A percentile compares a stretch with the other conserved stretches of the same genome.
Conservation (phyloP, 768 basidiomycete species). For the Tulasnella sp. region DNA sequence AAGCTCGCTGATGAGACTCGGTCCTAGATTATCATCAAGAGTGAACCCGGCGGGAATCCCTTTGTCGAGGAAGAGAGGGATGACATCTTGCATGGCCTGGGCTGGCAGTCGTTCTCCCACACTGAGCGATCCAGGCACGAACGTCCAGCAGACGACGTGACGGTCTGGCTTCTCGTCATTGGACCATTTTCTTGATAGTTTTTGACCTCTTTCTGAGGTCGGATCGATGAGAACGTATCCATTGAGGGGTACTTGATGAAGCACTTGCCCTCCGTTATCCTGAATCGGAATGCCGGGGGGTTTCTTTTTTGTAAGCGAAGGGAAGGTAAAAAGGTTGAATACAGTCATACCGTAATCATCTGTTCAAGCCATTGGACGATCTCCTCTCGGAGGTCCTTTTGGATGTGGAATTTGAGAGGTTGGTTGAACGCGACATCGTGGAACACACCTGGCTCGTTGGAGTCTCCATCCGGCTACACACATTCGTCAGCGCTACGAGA, state of each 20-base stretch:
- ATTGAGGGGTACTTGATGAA: neutral
- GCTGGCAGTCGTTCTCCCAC: neutral
- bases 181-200: neutral
- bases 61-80: slow-evolving; percentile 1
- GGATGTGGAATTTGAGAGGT: slow-evolving; percentile 9
- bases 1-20: no score
- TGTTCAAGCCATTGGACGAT: neutral
- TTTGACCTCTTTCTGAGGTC: neutral
- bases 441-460: slow-evolving; percentile 2
- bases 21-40: neutral
- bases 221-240: slow-evolving; percentile 14
- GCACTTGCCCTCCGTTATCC: slow-evolving; percentile 10
- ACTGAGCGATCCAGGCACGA: neutral
- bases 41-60: neutral
- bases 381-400: slow-evolving; percentile 2
- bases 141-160: slow-evolving; percentile 9
- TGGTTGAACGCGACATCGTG: neutral
- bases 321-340: no score
- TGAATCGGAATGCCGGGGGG: neutral
- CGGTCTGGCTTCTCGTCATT: neutral
- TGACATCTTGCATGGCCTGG: neutral
- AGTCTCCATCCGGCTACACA: neutral
- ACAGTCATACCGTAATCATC: neutral
- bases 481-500: no score
- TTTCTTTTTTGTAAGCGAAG: no score